phyloP scores from a whole-genome alignment of 2,329 filamentous ascomycete genomes.

The Aspergillus costaricaensis region DNA sequence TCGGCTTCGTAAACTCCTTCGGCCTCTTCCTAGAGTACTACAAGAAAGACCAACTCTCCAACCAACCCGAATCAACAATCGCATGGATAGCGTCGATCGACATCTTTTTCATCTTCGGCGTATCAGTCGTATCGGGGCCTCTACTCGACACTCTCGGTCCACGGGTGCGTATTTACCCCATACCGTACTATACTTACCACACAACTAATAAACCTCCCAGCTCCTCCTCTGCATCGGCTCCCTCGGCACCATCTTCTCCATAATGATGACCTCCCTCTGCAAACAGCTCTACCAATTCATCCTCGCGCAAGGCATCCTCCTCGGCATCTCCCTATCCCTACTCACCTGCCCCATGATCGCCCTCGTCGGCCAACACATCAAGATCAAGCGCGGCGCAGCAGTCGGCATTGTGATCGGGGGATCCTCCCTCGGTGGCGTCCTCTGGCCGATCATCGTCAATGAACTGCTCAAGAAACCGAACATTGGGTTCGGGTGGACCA shows the following conservation, averaged over 20 bases:
- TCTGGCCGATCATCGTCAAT: constrained; percentile 51
- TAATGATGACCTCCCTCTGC: constrained; percentile 65
- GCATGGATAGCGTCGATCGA: constrained; percentile 51
- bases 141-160: constrained; percentile 28
- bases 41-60: constrained; percentile 41
- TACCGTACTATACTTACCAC: not conserved
- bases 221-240: not conserved
- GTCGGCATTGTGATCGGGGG: constrained; percentile 52
- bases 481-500: constrained; percentile 56
- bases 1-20: constrained; percentile 50
- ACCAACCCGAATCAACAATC: constrained; percentile 43
- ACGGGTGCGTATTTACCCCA: constrained; percentile 24
- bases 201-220: not conserved
- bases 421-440: constrained; percentile 55
- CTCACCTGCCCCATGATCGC: constrained; percentile 50
- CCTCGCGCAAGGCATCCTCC: constrained; percentile 29
- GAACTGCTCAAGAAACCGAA: constrained; percentile 51
- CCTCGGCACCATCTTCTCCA: constrained; percentile 51
- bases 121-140: constrained; percentile 23
- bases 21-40: constrained; percentile 54
- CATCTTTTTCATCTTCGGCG: constrained; percentile 26
- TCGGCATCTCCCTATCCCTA: constrained; percentile 39
- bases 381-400: constrained; percentile 50
- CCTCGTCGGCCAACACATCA: constrained; percentile 52
- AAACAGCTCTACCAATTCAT: constrained; percentile 58